These are phyloP conservation scores for Lepiota brunneoincarnata DNA, from an alignment of 768 basidiomycete genomes.

Conservation along the genomic window DNA sequence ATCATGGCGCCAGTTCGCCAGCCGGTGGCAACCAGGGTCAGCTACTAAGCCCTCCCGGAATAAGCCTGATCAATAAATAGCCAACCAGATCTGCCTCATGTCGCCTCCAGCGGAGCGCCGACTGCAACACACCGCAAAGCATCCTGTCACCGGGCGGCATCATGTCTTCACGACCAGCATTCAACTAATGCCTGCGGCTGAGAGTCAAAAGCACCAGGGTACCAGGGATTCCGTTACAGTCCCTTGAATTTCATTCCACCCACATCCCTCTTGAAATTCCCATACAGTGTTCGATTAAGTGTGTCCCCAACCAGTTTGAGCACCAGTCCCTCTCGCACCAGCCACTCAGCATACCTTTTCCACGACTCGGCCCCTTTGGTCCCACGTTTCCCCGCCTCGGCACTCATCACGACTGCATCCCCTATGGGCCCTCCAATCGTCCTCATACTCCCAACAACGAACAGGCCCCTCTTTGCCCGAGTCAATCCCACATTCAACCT, in stretches of 20 bases:
- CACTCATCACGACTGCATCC: not conserved
- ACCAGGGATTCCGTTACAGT: no score
- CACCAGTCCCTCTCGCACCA: constrained; percentile 52
- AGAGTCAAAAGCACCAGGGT: no score
- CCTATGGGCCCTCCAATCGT: constrained; percentile 46
- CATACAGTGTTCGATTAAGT: constrained; percentile 41
- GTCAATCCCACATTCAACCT: constrained; percentile 91
- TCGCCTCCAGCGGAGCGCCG: not conserved
- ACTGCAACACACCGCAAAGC: no score
- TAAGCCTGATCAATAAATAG: not conserved
- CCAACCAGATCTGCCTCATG: not conserved
- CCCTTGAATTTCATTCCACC: constrained; percentile 3
- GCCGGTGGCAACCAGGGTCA: constrained; percentile 8
- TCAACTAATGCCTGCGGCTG: no score
- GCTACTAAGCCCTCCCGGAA: not conserved
- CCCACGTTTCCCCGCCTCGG: constrained; percentile 20
- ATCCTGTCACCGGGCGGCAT: no score
- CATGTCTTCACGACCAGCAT: no score
- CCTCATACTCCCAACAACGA: constrained; percentile 71
- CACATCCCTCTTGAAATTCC: constrained; percentile 27
- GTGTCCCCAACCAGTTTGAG: constrained; percentile 41
- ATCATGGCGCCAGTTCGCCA: constrained; percentile 1
- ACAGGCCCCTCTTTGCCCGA: constrained; percentile 81
- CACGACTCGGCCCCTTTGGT: constrained; percentile 53
- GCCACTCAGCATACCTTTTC: constrained; percentile 58